Evolutionary conservation across 805 yeast species (phyloP), one percentile per base, ranked within the genome.

Genomic region (Candida nitratophila): DNA sequence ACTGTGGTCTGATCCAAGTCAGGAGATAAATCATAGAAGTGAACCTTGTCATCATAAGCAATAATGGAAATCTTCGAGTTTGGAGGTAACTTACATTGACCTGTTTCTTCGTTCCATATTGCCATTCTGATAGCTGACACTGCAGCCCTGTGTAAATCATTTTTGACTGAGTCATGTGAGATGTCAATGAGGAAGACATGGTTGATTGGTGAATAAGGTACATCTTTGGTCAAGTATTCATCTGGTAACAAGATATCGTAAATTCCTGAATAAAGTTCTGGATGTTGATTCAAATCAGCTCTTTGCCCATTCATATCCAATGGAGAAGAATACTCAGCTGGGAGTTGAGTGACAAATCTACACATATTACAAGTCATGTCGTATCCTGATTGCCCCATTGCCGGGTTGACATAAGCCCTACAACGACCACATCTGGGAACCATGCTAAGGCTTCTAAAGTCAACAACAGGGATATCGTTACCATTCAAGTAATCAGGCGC

Each of bases 361-460:
- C 99, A 93, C 56, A 93, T 76, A 63, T 91, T 91, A 70, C 99
- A 93, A 12, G 77, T 70, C 63, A 87, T 85, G 45, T 66, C 69
- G 37, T 80, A 76, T 24, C 81, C 81, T 6, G 77, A 71, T 43
- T 78, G 81, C 48, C 76, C 81, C 80, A 86, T 83, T 17, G 81
- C 76, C 3, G 97, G 95, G 59, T 91, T 93, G 49, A 89, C 72
- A 61, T 89, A 93, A 1, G 96, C 78, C 44, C 96, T 77, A 66
- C 99, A 93, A 49, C 98, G 81, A 51, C 79, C 76, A 65, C 99
- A 93, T 52, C 99, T 76, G 30, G 95, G 82, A 0, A 96, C 95
- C 1, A 88, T 87, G 15, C 71, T 71, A 35, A 69, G 57, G 7
- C 57, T 56, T 21, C 70, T 64, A 66, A 77, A 75, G 56, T 86